These are phyloP conservation scores for Bertia moriformis DNA, from an alignment of 2,329 filamentous ascomycete genomes.

Conservation along the genomic window DNA sequence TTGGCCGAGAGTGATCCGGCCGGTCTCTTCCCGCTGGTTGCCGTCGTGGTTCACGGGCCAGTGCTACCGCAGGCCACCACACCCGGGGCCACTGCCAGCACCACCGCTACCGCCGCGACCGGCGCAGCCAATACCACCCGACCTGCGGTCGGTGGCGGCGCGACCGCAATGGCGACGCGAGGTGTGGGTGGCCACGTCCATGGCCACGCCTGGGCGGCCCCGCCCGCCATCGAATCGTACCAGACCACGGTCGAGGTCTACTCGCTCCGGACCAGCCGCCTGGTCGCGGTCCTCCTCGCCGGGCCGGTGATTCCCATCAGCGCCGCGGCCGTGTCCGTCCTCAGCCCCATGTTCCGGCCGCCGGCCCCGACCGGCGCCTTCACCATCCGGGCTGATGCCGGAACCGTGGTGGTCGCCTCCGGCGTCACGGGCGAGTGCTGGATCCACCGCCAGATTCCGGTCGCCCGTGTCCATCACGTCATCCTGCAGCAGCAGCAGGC, in stretches of 20 bases:
- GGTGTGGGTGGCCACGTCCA: background rate
- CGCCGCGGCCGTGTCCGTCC: slow-evolving; percentile 33
- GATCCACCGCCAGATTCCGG: slow-evolving; percentile 44
- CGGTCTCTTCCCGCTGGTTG: slow-evolving; percentile 57
- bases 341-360: slow-evolving; percentile 49
- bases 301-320: slow-evolving; percentile 48
- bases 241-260: slow-evolving; percentile 84
- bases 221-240: slow-evolving; percentile 42
- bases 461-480: no score
- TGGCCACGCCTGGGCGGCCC: slow-evolving; percentile 10
- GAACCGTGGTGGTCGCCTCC: slow-evolving; percentile 61
- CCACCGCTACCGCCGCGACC: background rate
- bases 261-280: slow-evolving; percentile 62
- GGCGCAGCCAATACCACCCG: no score
- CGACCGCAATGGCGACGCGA: no score
- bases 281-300: slow-evolving; percentile 60
- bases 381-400: slow-evolving; percentile 57
- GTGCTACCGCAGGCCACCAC: slow-evolving; percentile 29
- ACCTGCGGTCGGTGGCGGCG: background rate
- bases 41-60: slow-evolving; percentile 68
- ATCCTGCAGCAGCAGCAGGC: no score
- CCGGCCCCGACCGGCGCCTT: slow-evolving; percentile 61
- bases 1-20: slow-evolving; percentile 34
- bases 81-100: background rate
- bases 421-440: slow-evolving; percentile 78